Percentiles rank a stretch among this genome's conserved stretches.
Evolutionary conservation across 2,329 filamentous ascomycete species (phyloP).

Genomic region (Trichoderma harzianum): DNA sequence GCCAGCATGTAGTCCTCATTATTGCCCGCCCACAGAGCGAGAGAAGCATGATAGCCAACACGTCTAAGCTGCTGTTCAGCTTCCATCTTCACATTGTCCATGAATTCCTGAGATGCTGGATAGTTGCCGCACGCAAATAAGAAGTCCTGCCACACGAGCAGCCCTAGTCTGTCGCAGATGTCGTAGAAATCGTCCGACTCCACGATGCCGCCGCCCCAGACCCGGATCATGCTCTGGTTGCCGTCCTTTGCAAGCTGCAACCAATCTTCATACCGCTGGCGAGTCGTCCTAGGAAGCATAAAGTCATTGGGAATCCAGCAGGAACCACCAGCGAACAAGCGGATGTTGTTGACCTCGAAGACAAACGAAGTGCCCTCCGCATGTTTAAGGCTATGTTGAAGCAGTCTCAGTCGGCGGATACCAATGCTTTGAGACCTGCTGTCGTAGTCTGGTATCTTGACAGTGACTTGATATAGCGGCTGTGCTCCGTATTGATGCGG

Average conservation of each 20-base stretch:
- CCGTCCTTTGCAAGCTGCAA: background rate
- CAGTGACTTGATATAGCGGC: background rate
- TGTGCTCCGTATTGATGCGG: background rate
- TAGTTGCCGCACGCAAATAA: background rate
- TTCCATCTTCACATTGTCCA: conserved; percentile 55
- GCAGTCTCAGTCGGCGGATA: background rate
- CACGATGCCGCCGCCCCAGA: background rate
- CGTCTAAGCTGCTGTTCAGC: conserved; percentile 58
- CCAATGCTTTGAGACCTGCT: background rate
- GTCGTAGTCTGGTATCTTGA: too few species aligned
- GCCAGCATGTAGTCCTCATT: conserved; percentile 55
- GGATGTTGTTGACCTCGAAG: background rate
- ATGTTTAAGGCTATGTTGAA: background rate
- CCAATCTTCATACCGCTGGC: background rate
- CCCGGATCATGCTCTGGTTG: background rate
- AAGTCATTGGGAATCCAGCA: background rate
- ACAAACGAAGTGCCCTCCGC: background rate
- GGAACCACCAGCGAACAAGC: background rate
- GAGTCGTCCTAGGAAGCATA: background rate
- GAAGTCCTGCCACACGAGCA: background rate
- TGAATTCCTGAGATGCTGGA: background rate
- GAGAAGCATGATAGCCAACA: conserved; percentile 56
- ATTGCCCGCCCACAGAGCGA: conserved; percentile 74
- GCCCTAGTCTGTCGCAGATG: background rate
- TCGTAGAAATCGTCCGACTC: background rate